Evolutionary conservation across 805 yeast genomes (phyloP), one percentile per base, ranked within the genome.

Genomic region (Candida awuae): DNA sequence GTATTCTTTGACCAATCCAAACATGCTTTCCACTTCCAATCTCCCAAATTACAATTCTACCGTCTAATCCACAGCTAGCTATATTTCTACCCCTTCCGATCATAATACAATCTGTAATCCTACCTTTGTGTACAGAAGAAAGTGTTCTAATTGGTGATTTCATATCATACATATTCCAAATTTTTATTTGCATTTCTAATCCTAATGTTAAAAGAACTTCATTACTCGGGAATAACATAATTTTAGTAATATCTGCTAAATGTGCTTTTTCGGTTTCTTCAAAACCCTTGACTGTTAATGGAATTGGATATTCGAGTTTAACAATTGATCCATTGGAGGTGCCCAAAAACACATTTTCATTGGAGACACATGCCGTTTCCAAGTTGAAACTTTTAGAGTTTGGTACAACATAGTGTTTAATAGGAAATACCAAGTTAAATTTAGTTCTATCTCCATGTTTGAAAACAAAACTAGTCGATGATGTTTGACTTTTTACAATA

Each of bases 51-150:
- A 61, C 65, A 1, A 80, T 62, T 0, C 71, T 51, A 1, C 84
- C 84, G 53, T 76, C 84, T 4, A 45, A 37, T 6, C 75, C 68
- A 9, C 77, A 61, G 6, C 80, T 69, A 15, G 80, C 45, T 42
- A 84, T 62, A 51, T 83, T 82, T 29, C 90, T 61, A 1, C 94
- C 94, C 14, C 72, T 60, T 0, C 77, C 87, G 15, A 83, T 59
- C 44, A 80, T 49, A 3, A 57, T 66, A 2, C 73, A 43, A 45
- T 66, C 80, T 2, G 74, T 70, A 10, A 80, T 62, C 12, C 67
- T 58, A 3, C 56, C 56, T 19, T 52, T 68, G 44, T 79, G 88
- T 5, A 73, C 74, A 9, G 43, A 42, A 3, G 42, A 41, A 45
- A 80, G 67, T 0, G 69, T 62, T 37, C 87, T 59, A 1, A 76